Base-by-base conservation (phyloP, 163 green algal genomes). In the Volvox carteri region DNA sequence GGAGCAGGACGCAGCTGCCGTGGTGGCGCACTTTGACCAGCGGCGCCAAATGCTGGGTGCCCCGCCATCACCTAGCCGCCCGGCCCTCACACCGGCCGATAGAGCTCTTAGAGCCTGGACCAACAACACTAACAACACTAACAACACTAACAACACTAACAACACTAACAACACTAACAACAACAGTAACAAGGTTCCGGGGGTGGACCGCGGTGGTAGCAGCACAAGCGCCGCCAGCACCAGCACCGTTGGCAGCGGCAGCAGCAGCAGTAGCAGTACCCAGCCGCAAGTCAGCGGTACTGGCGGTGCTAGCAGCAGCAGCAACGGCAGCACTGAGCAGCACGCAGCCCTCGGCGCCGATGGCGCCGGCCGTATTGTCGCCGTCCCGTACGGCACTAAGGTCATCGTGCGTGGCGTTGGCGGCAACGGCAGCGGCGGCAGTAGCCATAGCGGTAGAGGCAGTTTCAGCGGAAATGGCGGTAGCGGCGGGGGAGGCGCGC, bases 101-200 rank as follows among this genome's bases (percentile, higher is more conserved):
- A 50, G 83, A 30, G 83, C 68, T 1, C 83, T 81, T 30, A 58
- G 52, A 1, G 83, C 83, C 33, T 88, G 83, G 83, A 81, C 67
- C 48, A 87, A 79, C 56, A n/a, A n/a, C n/a, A n/a, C n/a, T n/a
- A 60, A 37, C 52, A 54, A 0, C 76, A 25, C 46, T 33, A 39
- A 18, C 75, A 68, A 48, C 75, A 70, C 25, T 54, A 84, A 18
- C 76, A 70, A 7, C 35, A 84, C n/a, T n/a, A n/a, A n/a, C n/a
- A n/a, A n/a, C n/a, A n/a, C n/a, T n/a, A 60, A 37, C 52, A 54
- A 0, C 76, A 25, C 46, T 33, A 39, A 18, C 75, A 68, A 48
- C 75, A 70, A 33, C 52, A 84, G 18, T 52, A 70, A 7, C 35
- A 84, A 52, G n/a, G 30, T 44, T 42, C n/a, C n/a, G n/a, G 25